A percentile compares a stretch with the other conserved stretches of the same genome.
These are phyloP conservation scores for Exophiala sideris DNA, from an alignment of 2,329 filamentous ascomycete species.

Conservation along the genomic window DNA sequence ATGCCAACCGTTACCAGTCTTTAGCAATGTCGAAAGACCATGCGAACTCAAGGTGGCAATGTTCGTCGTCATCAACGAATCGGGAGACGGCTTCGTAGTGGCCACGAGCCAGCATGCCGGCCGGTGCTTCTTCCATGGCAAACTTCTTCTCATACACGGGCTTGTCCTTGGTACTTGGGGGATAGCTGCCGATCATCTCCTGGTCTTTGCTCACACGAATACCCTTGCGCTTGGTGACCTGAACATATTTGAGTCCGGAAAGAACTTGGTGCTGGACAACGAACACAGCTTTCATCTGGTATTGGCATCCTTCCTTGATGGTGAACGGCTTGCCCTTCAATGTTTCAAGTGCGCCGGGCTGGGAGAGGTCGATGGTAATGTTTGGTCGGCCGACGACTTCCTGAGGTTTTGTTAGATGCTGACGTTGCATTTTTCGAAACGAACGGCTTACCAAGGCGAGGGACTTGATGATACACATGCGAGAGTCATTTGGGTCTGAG, in stretches of 20 bases:
- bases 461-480: constrained; percentile 88
- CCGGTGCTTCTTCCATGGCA: constrained; percentile 80
- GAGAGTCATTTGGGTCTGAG: constrained; percentile 74
- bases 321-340: constrained; percentile 92
- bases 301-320: constrained; percentile 92
- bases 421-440: not conserved
- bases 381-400: constrained; percentile 77
- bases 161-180: constrained; percentile 86
- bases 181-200: constrained; percentile 98
- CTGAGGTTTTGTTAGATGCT: constrained; percentile 11
- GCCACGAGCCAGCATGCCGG: constrained; percentile 83
- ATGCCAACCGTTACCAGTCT: constrained; percentile 67
- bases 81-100: constrained; percentile 85
- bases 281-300: constrained; percentile 92
- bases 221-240: constrained; percentile 86
- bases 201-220: constrained; percentile 87
- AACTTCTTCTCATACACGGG: constrained; percentile 82
- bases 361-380: constrained; percentile 82
- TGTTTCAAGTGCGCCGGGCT: constrained; percentile 66
- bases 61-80: constrained; percentile 94
- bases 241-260: constrained; percentile 91
- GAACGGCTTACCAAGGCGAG: constrained; percentile 61
- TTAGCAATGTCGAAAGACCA: constrained; percentile 97
- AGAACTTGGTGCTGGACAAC: constrained; percentile 96
- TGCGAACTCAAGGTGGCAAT: constrained; percentile 84